A percentile compares a stretch with the other conserved stretches of the same genome.
These are phyloP conservation scores for Boechera stricta DNA, from an alignment of 345 rosid genomes.

Conservation along the genomic window DNA sequence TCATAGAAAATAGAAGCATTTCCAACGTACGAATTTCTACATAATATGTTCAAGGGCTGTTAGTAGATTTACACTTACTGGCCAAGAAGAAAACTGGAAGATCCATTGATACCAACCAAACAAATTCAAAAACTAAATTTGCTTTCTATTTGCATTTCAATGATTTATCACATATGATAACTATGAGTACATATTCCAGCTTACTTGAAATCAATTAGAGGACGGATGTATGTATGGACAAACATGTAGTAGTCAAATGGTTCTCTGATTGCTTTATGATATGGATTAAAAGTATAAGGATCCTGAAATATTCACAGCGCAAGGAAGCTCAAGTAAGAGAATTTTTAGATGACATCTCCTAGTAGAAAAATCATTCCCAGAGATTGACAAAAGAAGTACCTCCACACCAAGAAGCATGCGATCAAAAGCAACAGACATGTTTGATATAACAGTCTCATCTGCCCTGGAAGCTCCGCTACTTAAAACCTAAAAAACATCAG, in stretches of 20 bases:
- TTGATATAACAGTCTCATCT: conserved; percentile 68
- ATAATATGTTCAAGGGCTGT: conserved; percentile 24
- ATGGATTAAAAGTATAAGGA: conserved; percentile 72
- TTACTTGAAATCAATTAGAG: conserved; percentile 71
- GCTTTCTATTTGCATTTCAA: background rate
- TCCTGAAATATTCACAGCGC: conserved; percentile 61
- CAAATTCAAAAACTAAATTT: background rate
- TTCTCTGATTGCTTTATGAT: conserved; percentile 85
- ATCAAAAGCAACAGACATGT: conserved; percentile 82
- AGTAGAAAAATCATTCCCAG: conserved; percentile 15
- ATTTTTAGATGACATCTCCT: conserved; percentile 17
- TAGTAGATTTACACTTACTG: conserved; percentile 15
- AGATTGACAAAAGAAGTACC: conserved; percentile 56
- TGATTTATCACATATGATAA: background rate
- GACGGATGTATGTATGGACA: conserved; percentile 93
- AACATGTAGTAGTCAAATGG: conserved; percentile 94
- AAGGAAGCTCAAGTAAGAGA: conserved; percentile 22
- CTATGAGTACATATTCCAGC: conserved; percentile 18
- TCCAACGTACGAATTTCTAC: conserved; percentile 89
- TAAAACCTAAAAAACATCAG: conserved; percentile 60
- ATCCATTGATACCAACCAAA: conserved; percentile 20
- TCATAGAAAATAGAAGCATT: conserved; percentile 69
- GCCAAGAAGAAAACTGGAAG: conserved; percentile 26
- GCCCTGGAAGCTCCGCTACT: conserved; percentile 70
- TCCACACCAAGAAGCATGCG: conserved; percentile 79